A percentile compares a stretch with the other conserved stretches of the same genome.
phyloP scores from a whole-genome alignment of 208 protist species.

The Acanthamoeba lenticulata region DNA sequence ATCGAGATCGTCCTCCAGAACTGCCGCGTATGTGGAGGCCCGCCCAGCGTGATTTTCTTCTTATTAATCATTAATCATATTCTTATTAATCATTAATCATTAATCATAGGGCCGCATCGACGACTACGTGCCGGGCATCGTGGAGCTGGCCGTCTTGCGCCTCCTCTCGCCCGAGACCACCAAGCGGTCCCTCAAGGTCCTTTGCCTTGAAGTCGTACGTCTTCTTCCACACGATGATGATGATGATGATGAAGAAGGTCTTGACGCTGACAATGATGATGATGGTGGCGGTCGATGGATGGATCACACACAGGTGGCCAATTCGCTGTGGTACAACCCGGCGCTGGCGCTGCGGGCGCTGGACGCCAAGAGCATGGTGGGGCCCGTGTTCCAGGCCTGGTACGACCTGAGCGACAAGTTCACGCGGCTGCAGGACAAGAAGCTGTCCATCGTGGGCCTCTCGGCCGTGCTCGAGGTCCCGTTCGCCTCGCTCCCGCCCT shows the following conservation, averaged over 20 bases:
- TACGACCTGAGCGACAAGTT: not conserved
- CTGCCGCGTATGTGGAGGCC: not conserved
- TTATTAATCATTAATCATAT: not conserved
- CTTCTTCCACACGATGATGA: not conserved
- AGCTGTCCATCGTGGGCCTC: slow-evolving; percentile 43
- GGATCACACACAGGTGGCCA: not conserved
- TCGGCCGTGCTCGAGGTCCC: not conserved
- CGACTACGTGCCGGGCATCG: not conserved
- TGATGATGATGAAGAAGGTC: not conserved
- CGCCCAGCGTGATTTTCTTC: not conserved
- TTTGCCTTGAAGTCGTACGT: slow-evolving; percentile 18
- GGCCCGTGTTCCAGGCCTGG: slow-evolving; percentile 11
- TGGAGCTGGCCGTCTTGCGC: not conserved
- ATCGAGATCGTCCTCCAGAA: slow-evolving; percentile 45
- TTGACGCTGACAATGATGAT: not conserved
- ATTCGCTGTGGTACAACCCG: slow-evolving; percentile 53
- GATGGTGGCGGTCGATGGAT: not conserved
- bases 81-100: not conserved
- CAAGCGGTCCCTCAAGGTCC: slow-evolving; percentile 7
- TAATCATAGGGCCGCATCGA: not conserved
- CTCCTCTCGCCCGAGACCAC: slow-evolving; percentile 42
- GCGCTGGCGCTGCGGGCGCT: not conserved
- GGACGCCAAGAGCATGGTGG: not conserved
- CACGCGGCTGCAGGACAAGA: slow-evolving; percentile 39
- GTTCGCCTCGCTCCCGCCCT: not conserved